Evolutionary conservation across 345 rosid genomes (phyloP).

Genomic region (Heritiera littoralis): DNA sequence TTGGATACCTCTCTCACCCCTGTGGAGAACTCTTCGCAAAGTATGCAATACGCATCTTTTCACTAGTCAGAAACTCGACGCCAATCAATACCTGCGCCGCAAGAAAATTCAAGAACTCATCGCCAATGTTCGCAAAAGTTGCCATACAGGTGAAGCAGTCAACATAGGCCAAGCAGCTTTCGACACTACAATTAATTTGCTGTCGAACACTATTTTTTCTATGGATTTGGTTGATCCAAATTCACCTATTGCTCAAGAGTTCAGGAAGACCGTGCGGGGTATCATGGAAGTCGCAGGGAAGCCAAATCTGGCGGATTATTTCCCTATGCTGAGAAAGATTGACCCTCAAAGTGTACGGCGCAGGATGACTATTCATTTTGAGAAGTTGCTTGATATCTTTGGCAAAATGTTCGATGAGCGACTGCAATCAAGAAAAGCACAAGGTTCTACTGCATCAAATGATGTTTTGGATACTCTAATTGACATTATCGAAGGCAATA

Average conservation of each 20-base stretch:
- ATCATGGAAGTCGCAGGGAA: constrained; percentile 44
- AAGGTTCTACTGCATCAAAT: neutral
- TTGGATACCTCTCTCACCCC: constrained; percentile 43
- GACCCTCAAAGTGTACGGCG: constrained; percentile 36
- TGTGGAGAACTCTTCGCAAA: constrained; percentile 47
- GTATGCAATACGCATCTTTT: constrained; percentile 36
- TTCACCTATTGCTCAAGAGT: constrained; percentile 17
- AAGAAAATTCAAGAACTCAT: constrained; percentile 35
- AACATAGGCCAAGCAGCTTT: constrained; percentile 46
- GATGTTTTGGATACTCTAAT: constrained; percentile 43
- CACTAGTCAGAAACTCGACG: constrained; percentile 39
- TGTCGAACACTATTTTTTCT: constrained; percentile 48
- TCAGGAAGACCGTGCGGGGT: constrained; percentile 34
- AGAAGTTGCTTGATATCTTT: constrained; percentile 29
- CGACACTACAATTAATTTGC: constrained; percentile 36
- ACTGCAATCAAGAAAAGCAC: constrained; percentile 17
- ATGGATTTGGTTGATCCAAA: constrained; percentile 39
- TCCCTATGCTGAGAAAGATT: constrained; percentile 40
- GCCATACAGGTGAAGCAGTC: constrained; percentile 33
- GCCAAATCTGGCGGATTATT: constrained; percentile 46
- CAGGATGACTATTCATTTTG: neutral
- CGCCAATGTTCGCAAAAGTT: constrained; percentile 22
- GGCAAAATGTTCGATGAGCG: constrained; percentile 35
- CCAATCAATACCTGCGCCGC: constrained; percentile 31
- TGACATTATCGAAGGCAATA: constrained; percentile 24